Evolutionary conservation across 2,329 filamentous ascomycete species (phyloP).

Genomic region (Xylariaceae sp.): DNA sequence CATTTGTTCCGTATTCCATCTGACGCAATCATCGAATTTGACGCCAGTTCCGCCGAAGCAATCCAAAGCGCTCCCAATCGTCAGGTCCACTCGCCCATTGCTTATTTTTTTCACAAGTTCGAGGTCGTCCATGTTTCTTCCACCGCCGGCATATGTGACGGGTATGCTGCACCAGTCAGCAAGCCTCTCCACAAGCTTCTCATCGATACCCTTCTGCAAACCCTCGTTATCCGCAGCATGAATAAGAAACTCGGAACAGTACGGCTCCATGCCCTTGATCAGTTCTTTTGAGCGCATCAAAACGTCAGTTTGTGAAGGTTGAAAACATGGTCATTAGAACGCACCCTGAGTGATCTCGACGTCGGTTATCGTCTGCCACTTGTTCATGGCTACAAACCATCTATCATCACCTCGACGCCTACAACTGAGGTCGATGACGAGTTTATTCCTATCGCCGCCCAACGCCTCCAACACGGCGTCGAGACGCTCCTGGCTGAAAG

Average conservation of each 20-base stretch:
- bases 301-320: conserved; percentile 1
- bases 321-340: conserved; percentile 11
- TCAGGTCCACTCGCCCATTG: conserved; percentile 77
- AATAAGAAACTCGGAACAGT: conserved; percentile 94
- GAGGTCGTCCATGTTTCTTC: conserved; percentile 72
- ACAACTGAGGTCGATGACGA: conserved; percentile 95
- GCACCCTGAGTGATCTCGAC: conserved; percentile 86
- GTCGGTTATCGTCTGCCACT: conserved; percentile 96
- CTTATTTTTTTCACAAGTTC: conserved; percentile 76
- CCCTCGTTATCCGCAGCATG: conserved; percentile 97
- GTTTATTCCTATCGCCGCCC: conserved; percentile 66
- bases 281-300: conserved; percentile 51
- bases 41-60: conserved; percentile 89
- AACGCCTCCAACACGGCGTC: conserved; percentile 68
- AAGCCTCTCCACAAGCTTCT: conserved; percentile 69
- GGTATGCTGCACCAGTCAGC: conserved; percentile 86
- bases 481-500: conserved; percentile 72
- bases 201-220: conserved; percentile 84
- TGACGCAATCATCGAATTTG: conserved; percentile 80
- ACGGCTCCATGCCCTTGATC: conserved; percentile 75
- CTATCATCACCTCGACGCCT: conserved; percentile 62
- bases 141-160: conserved; percentile 95
- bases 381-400: conserved; percentile 99
- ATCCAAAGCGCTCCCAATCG: conserved; percentile 92
- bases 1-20: conserved; percentile 64